Evolutionary conservation across 768 basidiomycete species (phyloP).

Genomic region (Podaxis sp.): DNA sequence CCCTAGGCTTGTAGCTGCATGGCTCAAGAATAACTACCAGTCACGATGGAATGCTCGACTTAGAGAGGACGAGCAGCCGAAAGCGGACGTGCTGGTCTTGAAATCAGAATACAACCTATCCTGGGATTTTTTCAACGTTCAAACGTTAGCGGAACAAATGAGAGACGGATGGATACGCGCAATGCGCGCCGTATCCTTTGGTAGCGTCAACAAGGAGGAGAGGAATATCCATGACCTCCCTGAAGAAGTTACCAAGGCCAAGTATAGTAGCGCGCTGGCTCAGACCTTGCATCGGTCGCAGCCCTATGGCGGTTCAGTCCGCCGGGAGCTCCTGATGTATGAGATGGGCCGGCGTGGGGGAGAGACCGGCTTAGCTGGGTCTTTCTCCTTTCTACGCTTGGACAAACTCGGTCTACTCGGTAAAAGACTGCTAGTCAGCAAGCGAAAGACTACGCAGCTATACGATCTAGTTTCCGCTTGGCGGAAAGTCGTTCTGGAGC

Average conservation of each 20-base stretch:
- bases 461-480: background rate
- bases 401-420: background rate
- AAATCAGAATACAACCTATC: background rate
- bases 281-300: accelerated
- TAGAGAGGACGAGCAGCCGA: background rate
- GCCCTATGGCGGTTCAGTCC: too few relatives aligned
- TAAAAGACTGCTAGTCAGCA: background rate
- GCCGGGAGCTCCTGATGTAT: too few relatives aligned
- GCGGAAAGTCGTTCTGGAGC: background rate
- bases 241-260: too few relatives aligned
- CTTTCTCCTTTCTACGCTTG: background rate
- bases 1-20: background rate
- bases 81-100: background rate
- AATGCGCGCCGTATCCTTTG: background rate
- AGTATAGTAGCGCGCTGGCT: too few relatives aligned
- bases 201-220: background rate
- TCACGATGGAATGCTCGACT: background rate
- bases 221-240: background rate
- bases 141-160: background rate
- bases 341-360: too few relatives aligned
- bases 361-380: too few relatives aligned
- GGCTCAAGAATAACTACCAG: background rate
- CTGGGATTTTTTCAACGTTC: background rate
- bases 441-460: background rate
- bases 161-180: background rate